A percentile compares a stretch with the other conserved stretches of the same genome.
phyloP scores from a whole-genome alignment of 2,329 filamentous ascomycete genomes.

The Neonectria magnoliae region DNA sequence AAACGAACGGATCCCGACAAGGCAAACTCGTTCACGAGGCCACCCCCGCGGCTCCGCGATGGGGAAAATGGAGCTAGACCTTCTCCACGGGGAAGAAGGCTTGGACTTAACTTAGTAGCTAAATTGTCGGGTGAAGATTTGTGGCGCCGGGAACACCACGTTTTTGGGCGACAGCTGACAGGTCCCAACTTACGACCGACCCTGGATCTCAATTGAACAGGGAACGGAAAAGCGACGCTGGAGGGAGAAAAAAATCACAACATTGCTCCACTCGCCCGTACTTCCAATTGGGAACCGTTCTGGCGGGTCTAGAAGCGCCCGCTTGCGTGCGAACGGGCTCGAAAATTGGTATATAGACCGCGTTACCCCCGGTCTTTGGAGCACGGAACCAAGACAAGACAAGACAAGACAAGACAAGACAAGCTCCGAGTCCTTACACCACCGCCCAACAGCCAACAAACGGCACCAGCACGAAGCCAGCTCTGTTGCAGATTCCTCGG shows the following conservation, averaged over 20 bases:
- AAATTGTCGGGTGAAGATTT: conserved; percentile 4
- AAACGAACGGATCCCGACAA: conserved; percentile 5
- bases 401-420: not conserved
- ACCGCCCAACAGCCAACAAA: not conserved
- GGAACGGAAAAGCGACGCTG: not conserved
- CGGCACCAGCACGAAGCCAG: not conserved
- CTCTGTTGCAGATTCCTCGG: not conserved
- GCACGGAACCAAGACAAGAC: not conserved
- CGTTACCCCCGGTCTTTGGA: conserved; percentile 9
- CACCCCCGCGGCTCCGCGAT: conserved; percentile 21
- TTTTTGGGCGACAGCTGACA: not conserved
- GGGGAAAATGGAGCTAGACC: conserved; percentile 23
- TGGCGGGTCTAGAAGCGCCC: conserved; percentile 20
- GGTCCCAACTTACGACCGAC: conserved; percentile 16
- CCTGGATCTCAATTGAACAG: not conserved
- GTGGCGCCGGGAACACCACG: not conserved
- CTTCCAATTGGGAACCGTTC: not conserved
- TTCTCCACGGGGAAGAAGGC: conserved; percentile 22
- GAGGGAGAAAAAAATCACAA: not conserved
- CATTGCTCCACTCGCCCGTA: conserved; percentile 11
- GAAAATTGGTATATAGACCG: conserved; percentile 20
- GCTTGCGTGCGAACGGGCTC: not conserved
- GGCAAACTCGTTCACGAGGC: conserved; percentile 14
- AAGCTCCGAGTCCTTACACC: not conserved
- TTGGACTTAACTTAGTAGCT: conserved; percentile 1